A percentile compares a stretch with the other conserved stretches of the same genome.
phyloP scores from a whole-genome alignment of 2,329 filamentous ascomycete genomes.

The Beauveria brongniartii region DNA sequence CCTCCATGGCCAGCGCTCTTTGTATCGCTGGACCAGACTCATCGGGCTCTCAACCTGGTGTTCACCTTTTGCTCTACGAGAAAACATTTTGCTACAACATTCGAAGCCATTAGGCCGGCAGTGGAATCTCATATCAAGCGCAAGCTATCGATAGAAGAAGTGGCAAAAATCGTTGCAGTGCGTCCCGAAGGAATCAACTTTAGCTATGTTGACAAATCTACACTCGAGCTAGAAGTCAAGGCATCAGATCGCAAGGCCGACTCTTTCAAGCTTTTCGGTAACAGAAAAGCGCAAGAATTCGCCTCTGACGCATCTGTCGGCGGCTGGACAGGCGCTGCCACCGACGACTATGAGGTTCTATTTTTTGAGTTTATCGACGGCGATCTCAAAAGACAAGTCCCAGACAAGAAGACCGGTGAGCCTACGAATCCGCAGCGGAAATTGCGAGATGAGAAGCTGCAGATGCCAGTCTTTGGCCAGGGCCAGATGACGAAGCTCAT shows the following conservation, averaged over 20 bases:
- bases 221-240: constrained; percentile 71
- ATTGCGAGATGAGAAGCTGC: constrained; percentile 69
- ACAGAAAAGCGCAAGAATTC: constrained; percentile 41
- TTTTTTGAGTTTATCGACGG: constrained; percentile 91
- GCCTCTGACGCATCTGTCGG: constrained; percentile 50
- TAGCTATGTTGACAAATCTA: constrained; percentile 75
- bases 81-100: constrained; percentile 85
- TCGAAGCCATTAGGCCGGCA: constrained; percentile 75
- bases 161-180: constrained; percentile 72
- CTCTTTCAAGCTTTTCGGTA: constrained; percentile 43
- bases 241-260: constrained; percentile 55
- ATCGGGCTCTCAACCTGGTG: constrained; percentile 82
- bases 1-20: constrained; percentile 68
- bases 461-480: constrained; percentile 87
- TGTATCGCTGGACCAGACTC: constrained; percentile 62
- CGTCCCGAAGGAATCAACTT: constrained; percentile 76
- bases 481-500: constrained; percentile 86
- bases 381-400: constrained; percentile 75
- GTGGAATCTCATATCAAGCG: constrained; percentile 77
- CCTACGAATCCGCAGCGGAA: constrained; percentile 58
- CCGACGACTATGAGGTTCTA: constrained; percentile 57
- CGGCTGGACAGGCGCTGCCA: constrained; percentile 40
- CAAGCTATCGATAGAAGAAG: constrained; percentile 63
- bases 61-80: constrained; percentile 93
- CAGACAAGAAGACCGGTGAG: constrained; percentile 64